These are phyloP conservation scores for bread wheat (Triticum aestivum) DNA, from an alignment of 176 grass and related monocot species.

Conservation along the genomic window DNA sequence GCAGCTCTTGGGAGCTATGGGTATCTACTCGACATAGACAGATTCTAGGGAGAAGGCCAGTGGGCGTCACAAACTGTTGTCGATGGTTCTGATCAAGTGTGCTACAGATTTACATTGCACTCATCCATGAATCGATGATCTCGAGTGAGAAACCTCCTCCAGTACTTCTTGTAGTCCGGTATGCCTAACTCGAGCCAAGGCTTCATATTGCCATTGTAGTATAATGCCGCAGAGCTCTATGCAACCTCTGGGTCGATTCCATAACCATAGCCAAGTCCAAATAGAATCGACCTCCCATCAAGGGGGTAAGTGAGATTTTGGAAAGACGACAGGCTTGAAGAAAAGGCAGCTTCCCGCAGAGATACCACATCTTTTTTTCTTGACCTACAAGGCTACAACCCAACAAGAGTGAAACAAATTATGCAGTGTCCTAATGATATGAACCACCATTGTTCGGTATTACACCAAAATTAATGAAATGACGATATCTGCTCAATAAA, in stretches of 20 bases:
- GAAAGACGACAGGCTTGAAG: conserved; percentile 73
- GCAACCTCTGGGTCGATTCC: no score
- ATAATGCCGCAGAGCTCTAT: no score
- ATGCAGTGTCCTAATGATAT: not conserved
- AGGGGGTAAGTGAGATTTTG: conserved; percentile 6
- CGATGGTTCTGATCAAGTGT: not conserved
- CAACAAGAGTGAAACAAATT: conserved; percentile 24
- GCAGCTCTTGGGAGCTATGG: not conserved
- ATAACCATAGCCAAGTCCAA: no score
- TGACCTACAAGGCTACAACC: conserved; percentile 41
- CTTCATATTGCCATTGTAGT: no score
- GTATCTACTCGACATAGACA: not conserved
- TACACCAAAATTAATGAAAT: not conserved
- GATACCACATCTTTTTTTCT: conserved; percentile 48
- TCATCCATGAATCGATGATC: conserved; percentile 41
- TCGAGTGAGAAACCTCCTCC: no score
- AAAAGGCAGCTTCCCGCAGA: conserved; percentile 59
- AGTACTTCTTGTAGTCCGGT: no score
- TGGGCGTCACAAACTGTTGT: conserved; percentile 2
- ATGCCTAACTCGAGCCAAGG: no score
- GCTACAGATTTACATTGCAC: conserved; percentile 76
- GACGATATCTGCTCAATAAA: not conserved
- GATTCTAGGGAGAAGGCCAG: not conserved
- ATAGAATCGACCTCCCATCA: no score
- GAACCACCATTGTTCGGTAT: not conserved